Conservation (phyloP, 257 asterid species). For the Voacanga thouarsii region DNA sequence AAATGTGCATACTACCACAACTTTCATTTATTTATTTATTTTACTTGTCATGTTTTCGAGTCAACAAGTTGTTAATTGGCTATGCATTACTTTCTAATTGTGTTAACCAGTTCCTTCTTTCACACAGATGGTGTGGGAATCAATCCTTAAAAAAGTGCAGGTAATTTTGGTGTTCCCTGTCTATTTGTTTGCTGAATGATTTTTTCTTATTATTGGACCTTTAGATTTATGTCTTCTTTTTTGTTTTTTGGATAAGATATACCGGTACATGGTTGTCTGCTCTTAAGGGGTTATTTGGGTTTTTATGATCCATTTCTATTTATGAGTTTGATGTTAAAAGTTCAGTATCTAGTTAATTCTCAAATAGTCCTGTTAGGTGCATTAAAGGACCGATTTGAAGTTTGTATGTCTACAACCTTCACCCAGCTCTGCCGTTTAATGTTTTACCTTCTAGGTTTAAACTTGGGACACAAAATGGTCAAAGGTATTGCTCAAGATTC, state of each 20-base stretch:
- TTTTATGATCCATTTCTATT: neutral
- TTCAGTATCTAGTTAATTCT: no score
- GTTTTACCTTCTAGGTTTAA: neutral
- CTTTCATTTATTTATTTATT: no score
- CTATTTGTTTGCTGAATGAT: slow-evolving; percentile 4
- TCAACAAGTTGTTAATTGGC: no score
- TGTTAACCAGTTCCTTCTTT: no score
- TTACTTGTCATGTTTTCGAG: no score
- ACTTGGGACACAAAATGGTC: neutral
- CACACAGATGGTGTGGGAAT: no score
- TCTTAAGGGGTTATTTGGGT: neutral
- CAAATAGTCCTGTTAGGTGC: no score
- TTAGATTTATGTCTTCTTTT: neutral
- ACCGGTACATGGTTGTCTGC: neutral
- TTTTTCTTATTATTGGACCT: neutral
- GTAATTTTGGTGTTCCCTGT: slow-evolving; percentile 30
- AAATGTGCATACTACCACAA: no score
- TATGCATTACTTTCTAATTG: no score
- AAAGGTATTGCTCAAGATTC: no score
- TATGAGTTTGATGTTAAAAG: no score
- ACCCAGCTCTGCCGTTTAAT: neutral
- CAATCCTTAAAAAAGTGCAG: slow-evolving; percentile 98
- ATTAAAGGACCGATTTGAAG: neutral
- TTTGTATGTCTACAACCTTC: neutral
- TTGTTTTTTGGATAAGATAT: neutral